Conservation (phyloP, 139 green algal genomes). For the Penium margaritaceum region DNA sequence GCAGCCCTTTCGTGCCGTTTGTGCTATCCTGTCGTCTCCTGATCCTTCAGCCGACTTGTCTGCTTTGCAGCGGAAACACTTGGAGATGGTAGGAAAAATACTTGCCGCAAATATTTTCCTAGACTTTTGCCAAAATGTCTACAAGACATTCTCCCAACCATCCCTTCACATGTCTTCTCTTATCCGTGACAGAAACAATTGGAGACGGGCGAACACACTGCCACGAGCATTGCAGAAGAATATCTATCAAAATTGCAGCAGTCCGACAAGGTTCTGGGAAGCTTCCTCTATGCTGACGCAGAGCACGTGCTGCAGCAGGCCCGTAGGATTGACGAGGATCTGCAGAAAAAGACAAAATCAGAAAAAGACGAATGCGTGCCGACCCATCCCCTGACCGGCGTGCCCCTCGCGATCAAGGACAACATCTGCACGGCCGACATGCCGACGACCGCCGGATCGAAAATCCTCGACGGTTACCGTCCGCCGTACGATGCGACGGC, state of each 20-base stretch:
- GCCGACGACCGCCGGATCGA: conserved; percentile 76
- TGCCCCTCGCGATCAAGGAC: conserved; percentile 57
- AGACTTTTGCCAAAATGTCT: too few species aligned
- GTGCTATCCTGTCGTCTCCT: too few species aligned
- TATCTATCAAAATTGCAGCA: conserved; percentile 48
- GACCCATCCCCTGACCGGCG: conserved; percentile 9
- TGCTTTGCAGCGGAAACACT: too few species aligned
- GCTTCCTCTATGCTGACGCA: conserved; percentile 49
- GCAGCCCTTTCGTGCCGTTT: too few species aligned
- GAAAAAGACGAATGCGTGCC: too few species aligned
- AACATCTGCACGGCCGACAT: conserved; percentile 82
- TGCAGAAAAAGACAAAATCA: too few species aligned
- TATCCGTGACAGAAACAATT: conserved; percentile 26
- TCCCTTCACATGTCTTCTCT: too few species aligned
- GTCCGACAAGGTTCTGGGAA: conserved; percentile 41
- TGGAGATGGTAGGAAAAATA: too few species aligned
- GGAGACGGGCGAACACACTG: conserved; percentile 29
- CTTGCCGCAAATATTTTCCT: too few species aligned
- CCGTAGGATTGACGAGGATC: not conserved
- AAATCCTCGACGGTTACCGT: conserved; percentile 57
- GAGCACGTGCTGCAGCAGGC: not conserved
- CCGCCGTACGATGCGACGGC: conserved; percentile 48
- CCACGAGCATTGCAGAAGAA: conserved; percentile 51
- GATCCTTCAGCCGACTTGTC: too few species aligned
- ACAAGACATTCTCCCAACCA: too few species aligned